Conservation (phyloP, 2,329 filamentous ascomycete species). For the Penicillium italicum region DNA sequence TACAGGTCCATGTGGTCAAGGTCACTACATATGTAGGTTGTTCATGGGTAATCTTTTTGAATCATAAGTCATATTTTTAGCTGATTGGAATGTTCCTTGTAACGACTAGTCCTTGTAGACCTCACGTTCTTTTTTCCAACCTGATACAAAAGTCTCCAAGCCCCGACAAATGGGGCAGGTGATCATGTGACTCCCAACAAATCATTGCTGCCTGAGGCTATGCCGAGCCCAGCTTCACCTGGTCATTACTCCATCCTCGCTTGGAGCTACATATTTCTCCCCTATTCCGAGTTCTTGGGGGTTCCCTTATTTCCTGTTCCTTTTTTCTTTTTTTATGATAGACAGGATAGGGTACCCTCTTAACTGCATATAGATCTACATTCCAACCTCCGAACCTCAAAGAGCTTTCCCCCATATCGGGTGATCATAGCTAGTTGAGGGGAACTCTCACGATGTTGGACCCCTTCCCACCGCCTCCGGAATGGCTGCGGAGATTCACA, state of each 20-base stretch:
- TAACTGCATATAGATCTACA: constrained; percentile 8
- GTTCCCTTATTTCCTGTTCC: constrained; percentile 9
- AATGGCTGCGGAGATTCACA: constrained; percentile 47
- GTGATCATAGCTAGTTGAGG: constrained; percentile 15
- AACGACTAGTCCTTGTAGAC: not conserved
- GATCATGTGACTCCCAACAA: constrained; percentile 23
- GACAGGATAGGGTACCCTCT: constrained; percentile 5
- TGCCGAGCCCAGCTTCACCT: constrained; percentile 15
- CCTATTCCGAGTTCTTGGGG: not conserved
- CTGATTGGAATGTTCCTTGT: not conserved
- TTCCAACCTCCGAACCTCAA: constrained; percentile 8
- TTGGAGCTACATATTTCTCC: constrained; percentile 1
- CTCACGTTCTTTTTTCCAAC: not conserved
- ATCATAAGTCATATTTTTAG: not conserved
- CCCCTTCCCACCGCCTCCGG: constrained; percentile 48
- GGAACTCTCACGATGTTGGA: constrained; percentile 40
- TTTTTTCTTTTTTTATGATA: constrained; percentile 12
- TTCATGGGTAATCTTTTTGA: not conserved
- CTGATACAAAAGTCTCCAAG: too few species aligned
- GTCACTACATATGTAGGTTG: not conserved
- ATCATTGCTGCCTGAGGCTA: constrained; percentile 19
- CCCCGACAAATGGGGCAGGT: not conserved
- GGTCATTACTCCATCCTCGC: constrained; percentile 1
- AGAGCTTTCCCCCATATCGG: constrained; percentile 16
- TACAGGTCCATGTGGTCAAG: not conserved